Evolutionary conservation across 345 rosid genomes (phyloP).

Genomic region (Cardamine resedifolia): DNA sequence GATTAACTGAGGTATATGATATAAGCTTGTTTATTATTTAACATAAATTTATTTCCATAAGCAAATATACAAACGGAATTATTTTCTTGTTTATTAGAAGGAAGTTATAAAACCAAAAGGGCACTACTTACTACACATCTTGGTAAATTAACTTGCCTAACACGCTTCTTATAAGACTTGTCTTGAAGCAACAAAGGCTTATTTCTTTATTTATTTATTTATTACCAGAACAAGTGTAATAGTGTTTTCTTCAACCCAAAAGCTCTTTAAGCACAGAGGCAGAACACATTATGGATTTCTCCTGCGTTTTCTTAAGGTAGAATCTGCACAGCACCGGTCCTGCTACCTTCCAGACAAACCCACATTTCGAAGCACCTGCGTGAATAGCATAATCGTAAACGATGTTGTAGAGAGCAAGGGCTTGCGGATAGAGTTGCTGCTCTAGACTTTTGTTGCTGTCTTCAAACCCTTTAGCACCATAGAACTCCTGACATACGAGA

Average conservation of each 20-base stretch:
- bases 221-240: background rate
- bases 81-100: too few relatives aligned
- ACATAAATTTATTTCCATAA: background rate
- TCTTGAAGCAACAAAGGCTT: background rate
- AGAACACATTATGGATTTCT: conserved; percentile 31
- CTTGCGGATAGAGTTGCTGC: conserved; percentile 57
- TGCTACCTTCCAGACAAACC: conserved; percentile 76
- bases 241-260: conserved; percentile 30
- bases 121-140: background rate
- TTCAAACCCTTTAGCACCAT: conserved; percentile 52
- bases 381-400: conserved; percentile 46
- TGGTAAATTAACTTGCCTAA: background rate
- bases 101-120: background rate
- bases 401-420: conserved; percentile 54
- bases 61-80: background rate
- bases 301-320: conserved; percentile 26
- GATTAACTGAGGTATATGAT: background rate
- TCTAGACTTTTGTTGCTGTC: conserved; percentile 41
- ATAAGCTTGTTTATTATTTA: too few relatives aligned
- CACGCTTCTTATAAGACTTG: background rate
- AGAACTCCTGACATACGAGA: conserved; percentile 42
- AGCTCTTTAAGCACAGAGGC: conserved; percentile 48
- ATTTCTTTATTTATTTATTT: background rate
- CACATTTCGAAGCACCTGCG: conserved; percentile 17
- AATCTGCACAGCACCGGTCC: conserved; percentile 57